These are phyloP conservation scores for Hippophae rhamnoides DNA, from an alignment of 306 rosid species.

Conservation along the genomic window DNA sequence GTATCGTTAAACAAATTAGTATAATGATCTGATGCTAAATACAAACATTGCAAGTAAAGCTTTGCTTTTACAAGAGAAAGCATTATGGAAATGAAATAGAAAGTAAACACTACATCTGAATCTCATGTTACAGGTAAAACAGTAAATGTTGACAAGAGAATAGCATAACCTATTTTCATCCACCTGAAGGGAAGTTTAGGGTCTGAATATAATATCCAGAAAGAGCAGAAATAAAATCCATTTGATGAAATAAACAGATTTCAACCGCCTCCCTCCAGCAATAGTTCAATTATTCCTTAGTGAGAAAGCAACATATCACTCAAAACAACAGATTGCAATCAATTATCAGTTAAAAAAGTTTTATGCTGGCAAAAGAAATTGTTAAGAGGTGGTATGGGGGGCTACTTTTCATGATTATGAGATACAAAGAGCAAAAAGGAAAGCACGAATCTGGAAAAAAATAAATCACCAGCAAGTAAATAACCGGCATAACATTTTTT, in stretches of 20 bases:
- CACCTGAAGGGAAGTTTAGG: not conserved
- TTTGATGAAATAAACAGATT: not conserved
- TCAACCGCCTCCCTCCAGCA: not conserved
- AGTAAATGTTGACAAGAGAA: not conserved
- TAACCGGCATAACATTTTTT: too few relatives aligned
- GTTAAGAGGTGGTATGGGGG: too few relatives aligned
- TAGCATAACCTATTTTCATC: not conserved
- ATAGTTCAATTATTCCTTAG: too few relatives aligned
- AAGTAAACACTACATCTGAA: not conserved
- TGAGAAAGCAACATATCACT: too few relatives aligned
- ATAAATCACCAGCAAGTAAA: too few relatives aligned
- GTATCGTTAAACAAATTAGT: slow-evolving; percentile 48
- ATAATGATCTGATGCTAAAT: slow-evolving; percentile 10
- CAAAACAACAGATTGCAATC: too few relatives aligned
- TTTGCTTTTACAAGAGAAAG: not conserved
- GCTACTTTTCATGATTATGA: too few relatives aligned
- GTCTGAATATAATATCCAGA: not conserved
- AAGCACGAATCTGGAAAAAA: too few relatives aligned
- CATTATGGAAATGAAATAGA: not conserved
- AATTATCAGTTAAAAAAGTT: too few relatives aligned
- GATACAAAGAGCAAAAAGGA: too few relatives aligned
- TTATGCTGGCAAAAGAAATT: too few relatives aligned
- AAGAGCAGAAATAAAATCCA: not conserved
- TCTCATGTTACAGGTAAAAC: not conserved
- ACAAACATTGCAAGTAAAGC: not conserved